Percentiles rank a stretch among this genome's conserved stretches.
Conservation (phyloP, 148 eudicot genomes). For the Rhododendron griersonianum region DNA sequence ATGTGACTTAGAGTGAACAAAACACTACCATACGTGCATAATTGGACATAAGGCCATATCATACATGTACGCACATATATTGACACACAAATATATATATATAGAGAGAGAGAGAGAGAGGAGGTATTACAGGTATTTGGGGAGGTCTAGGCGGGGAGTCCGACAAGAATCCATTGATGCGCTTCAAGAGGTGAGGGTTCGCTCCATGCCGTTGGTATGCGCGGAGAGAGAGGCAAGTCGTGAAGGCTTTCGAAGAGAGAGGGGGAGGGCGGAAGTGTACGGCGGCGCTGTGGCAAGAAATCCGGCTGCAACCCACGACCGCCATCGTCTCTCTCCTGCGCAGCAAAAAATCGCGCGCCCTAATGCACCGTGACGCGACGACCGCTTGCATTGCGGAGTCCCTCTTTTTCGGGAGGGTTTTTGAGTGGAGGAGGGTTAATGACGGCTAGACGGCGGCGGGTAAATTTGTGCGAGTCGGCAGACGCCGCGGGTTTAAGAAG, state of each 20-base stretch:
- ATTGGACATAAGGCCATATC: neutral
- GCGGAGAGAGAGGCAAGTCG: neutral
- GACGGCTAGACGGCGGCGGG: neutral
- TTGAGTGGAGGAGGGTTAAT: neutral
- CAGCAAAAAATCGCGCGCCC: conserved; percentile 11
- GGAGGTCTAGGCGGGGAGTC: conserved; percentile 28
- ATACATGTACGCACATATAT: neutral
- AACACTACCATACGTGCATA: neutral
- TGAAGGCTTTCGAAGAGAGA: neutral
- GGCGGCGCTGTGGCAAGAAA: neutral
- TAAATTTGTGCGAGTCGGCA: too few species aligned
- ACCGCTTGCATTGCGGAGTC: conserved; percentile 22
- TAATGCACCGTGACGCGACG: conserved; percentile 22
- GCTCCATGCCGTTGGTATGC: neutral
- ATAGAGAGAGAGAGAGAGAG: neutral
- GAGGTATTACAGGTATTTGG: conserved; percentile 19
- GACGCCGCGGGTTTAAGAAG: too few species aligned
- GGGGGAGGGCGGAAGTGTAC: neutral
- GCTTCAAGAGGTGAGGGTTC: conserved; percentile 18
- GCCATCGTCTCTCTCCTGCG: neutral
- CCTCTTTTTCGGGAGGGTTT: neutral
- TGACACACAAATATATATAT: too few species aligned
- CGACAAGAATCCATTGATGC: conserved; percentile 35
- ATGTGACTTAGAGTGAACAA: neutral
- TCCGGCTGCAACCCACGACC: neutral